Percentiles rank a stretch among this genome's conserved stretches.
Conservation (phyloP, 345 rosid species). For the Hibiscus trionum region DNA sequence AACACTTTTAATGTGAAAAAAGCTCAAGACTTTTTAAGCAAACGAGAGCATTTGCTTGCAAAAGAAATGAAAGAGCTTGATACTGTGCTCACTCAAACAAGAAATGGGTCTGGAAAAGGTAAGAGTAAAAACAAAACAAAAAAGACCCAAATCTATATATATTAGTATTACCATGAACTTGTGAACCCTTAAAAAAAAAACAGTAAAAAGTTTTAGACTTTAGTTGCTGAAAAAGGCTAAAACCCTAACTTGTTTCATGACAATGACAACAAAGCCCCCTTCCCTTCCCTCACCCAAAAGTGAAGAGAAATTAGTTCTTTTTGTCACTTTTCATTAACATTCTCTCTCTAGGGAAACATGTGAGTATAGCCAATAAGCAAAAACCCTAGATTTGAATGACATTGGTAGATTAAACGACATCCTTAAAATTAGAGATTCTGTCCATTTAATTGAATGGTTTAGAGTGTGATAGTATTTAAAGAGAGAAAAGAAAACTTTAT, state of each 20-base stretch:
- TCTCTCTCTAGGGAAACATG: neutral
- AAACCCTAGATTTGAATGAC: neutral
- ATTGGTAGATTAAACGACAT: neutral
- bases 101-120: constrained; percentile 14
- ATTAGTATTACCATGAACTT: too few relatives aligned
- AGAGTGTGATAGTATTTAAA: neutral
- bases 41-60: constrained; percentile 13
- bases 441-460: neutral
- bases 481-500: neutral
- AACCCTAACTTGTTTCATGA: constrained; percentile 24
- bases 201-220: neutral
- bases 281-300: neutral
- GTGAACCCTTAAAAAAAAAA: neutral
- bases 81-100: constrained; percentile 12
- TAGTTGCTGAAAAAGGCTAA: constrained; percentile 17
- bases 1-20: constrained; percentile 1
- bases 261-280: constrained; percentile 24
- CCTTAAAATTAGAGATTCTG: neutral
- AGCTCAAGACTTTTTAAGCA: constrained; percentile 28
- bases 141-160: too few relatives aligned
- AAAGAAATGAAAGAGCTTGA: constrained; percentile 12
- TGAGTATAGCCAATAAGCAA: neutral
- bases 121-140: neutral
- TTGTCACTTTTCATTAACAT: constrained; percentile 10
- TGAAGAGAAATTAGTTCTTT: neutral